A percentile compares a stretch with the other conserved stretches of the same genome.
phyloP scores from a whole-genome alignment of 2,329 filamentous ascomycete species.

The Claviceps digitariae region DNA sequence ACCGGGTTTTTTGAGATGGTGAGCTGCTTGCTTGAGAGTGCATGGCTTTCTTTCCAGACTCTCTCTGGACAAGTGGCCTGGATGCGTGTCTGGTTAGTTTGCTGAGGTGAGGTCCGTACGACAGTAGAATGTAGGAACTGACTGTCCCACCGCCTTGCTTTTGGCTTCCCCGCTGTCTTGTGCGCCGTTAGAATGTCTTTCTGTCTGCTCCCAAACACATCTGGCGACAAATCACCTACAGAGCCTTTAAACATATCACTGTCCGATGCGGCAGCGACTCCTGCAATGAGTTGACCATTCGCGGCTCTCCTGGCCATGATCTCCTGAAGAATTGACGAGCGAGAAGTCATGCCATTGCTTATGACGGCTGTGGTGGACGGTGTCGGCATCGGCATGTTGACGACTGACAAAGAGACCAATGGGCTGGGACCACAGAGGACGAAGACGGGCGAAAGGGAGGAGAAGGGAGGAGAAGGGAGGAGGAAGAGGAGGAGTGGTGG shows the following conservation, averaged over 20 bases:
- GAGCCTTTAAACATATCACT: conserved; percentile 75
- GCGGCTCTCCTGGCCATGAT: conserved; percentile 40
- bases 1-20: conserved; percentile 64
- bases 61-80: conserved; percentile 49
- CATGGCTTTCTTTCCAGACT: conserved; percentile 46
- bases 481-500: not conserved
- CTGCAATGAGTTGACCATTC: conserved; percentile 58
- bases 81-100: not conserved
- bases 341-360: not conserved
- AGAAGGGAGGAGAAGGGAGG: not conserved
- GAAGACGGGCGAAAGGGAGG: not conserved
- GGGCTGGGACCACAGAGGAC: not conserved
- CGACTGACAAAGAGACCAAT: not conserved
- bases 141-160: conserved; percentile 77
- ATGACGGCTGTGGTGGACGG: conserved; percentile 6
- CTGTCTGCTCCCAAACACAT: not conserved
- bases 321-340: conserved; percentile 16
- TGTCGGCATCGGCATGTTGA: conserved; percentile 4
- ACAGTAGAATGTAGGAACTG: conserved; percentile 24
- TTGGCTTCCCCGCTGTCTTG: conserved; percentile 45
- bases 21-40: conserved; percentile 72
- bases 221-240: conserved; percentile 26
- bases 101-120: not conserved
- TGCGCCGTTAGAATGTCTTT: not conserved
- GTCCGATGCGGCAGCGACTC: conserved; percentile 62